Evolutionary conservation across 768 basidiomycete genomes (phyloP).

Genomic region (Russula sp.): DNA sequence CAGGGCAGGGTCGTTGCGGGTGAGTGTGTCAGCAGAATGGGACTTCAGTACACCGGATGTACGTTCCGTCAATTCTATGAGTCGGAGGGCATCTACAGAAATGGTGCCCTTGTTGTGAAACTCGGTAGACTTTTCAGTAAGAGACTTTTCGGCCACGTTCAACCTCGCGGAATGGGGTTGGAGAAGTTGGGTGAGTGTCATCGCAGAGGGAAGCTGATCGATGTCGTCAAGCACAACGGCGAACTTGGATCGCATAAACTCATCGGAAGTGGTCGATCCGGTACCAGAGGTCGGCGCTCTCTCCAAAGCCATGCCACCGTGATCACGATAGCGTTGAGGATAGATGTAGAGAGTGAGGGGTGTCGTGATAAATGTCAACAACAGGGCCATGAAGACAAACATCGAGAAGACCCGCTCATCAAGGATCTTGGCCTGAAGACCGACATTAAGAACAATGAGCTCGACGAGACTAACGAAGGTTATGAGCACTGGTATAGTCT

Average conservation of each 20-base stretch:
- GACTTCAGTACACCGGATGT: conserved; percentile 85
- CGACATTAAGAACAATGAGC: conserved; percentile 89
- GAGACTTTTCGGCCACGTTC: conserved; percentile 5
- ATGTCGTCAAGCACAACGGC: conserved; percentile 75
- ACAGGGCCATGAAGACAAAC: conserved; percentile 78
- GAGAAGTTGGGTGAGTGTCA: conserved; percentile 77
- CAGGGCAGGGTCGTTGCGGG: conserved; percentile 68
- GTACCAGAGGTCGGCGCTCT: conserved; percentile 22
- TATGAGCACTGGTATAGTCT: conserved; percentile 1
- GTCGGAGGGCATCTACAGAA: conserved; percentile 72
- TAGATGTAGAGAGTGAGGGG: conserved; percentile 79
- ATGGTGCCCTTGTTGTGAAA: conserved; percentile 36
- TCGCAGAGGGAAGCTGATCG: conserved; percentile 76
- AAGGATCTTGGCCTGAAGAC: conserved; percentile 63
- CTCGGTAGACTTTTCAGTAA: conserved; percentile 7
- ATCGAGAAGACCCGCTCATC: conserved; percentile 74
- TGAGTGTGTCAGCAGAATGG: conserved; percentile 65
- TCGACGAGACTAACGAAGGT: conserved; percentile 58
- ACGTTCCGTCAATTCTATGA: conserved; percentile 86
- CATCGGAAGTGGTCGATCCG: conserved; percentile 28
- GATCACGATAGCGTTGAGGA: conserved; percentile 56
- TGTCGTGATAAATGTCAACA: conserved; percentile 81
- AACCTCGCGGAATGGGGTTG: conserved; percentile 37
- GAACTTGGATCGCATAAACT: conserved; percentile 56
- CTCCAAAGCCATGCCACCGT: conserved; percentile 32